Base-by-base conservation (phyloP, 2,329 filamentous ascomycete genomes). In the Polychaeton citri region DNA sequence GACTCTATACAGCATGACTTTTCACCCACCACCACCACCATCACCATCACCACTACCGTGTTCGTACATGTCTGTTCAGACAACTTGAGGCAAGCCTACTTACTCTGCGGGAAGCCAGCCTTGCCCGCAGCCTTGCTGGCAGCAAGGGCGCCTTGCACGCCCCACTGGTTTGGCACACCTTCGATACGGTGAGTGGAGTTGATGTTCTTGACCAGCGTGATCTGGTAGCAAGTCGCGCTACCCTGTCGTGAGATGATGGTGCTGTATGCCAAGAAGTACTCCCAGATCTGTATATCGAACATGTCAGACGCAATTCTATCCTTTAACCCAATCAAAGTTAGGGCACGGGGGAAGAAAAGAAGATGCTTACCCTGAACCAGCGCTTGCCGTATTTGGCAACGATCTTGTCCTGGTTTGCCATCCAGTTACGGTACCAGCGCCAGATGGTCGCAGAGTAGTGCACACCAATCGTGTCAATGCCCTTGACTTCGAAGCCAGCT, bases 401-500 rank as follows among this genome's bases (percentile, higher is more conserved):
- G 43, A 95, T 82, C 69, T 93, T 92, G 40, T 93, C 84, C 49
- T 73, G 71, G 72, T 96, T 96, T 63, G 71, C 85, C 60, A 95
- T 73, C 90, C 90, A 96, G 74, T 96, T 96, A 48, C 90, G 74
- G 71, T 96, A 96, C 90, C 90, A 96, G 57, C 83, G 76, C 90
- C 90, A 96, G 43, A 98, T 68, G 19, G 90, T 96, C 35, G 86
- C 86, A 34, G 85, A 93, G 68, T 95, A 96, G 69, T 96, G 90
- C 30, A 96, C 85, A 55, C 90, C 88, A 51, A 96, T 74, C 31
- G 88, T 96, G 60, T 98, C 90, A 45, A 94, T 66, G 48, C 69
- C 69, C 78, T 95, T 96, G 60, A 96, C 68, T 63, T 96, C 90
- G 52, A 85, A 92, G 24, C 85, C 85, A 44, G 82, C 80, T 38